These are phyloP conservation scores for Solanum virginianum DNA, from an alignment of 257 asterid genomes.

Conservation along the genomic window DNA sequence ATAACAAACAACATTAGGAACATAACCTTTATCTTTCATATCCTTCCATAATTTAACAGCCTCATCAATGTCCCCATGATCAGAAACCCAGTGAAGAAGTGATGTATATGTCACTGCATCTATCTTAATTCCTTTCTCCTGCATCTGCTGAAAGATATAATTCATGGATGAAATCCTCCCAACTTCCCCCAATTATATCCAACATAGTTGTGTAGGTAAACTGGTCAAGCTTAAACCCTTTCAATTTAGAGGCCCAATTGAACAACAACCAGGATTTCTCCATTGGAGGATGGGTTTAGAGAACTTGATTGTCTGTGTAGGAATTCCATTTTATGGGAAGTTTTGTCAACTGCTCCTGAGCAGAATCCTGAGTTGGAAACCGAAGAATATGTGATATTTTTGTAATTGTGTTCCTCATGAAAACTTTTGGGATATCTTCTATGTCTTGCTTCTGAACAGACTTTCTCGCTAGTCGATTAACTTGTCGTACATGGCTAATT, in stretches of 20 bases:
- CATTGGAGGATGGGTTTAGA: conserved; percentile 91
- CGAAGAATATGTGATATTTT: no score
- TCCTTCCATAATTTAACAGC: conserved; percentile 63
- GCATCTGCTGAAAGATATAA: conserved; percentile 59
- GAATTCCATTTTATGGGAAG: no score
- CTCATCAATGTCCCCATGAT: conserved; percentile 62
- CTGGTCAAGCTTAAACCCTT: conserved; percentile 78
- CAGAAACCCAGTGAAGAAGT: conserved; percentile 74
- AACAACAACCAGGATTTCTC: conserved; percentile 91
- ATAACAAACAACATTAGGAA: conserved; percentile 73
- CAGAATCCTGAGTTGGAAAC: no score
- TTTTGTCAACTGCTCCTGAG: no score
- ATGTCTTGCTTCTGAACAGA: conserved; percentile 13
- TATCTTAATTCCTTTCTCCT: conserved; percentile 52
- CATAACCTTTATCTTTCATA: conserved; percentile 55
- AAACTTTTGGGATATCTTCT: conserved; percentile 19
- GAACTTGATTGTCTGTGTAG: conserved; percentile 76
- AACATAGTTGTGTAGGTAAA: no score
- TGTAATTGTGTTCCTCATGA: no score
- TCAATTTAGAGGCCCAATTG: conserved; percentile 58
- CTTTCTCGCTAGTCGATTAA: conserved; percentile 7
- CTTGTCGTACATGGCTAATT: conserved; percentile 1
- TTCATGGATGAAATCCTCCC: conserved; percentile 69
- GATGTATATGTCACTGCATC: conserved; percentile 86
- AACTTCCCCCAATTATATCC: conserved; percentile 95